Conservation (phyloP, 495 filamentous ascomycete genomes). For the Penicillium riverlandense region DNA sequence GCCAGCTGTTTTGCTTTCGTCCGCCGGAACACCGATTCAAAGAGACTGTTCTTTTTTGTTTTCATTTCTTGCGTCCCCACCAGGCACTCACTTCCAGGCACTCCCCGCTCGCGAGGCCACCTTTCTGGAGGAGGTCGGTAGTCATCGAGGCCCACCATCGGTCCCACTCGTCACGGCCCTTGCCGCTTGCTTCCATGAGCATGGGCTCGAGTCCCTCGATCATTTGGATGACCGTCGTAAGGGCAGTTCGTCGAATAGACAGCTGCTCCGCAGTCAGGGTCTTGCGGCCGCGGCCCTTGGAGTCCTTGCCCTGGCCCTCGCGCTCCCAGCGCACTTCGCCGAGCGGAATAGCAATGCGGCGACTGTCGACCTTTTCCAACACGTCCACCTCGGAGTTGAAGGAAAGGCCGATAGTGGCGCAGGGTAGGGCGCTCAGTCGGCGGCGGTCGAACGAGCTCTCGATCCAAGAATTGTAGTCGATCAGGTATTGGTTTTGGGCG, state of each 20-base stretch:
- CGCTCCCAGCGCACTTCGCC: slow-evolving; percentile 85
- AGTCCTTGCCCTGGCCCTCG: slow-evolving; percentile 41
- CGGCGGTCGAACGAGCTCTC: slow-evolving; percentile 66
- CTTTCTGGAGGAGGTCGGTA: slow-evolving; percentile 69
- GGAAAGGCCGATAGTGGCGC: slow-evolving; percentile 67
- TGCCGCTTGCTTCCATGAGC: slow-evolving; percentile 72
- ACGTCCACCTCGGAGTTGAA: slow-evolving; percentile 73
- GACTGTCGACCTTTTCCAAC: slow-evolving; percentile 61
- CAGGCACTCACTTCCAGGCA: slow-evolving; percentile 92
- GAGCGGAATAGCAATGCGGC: slow-evolving; percentile 77
- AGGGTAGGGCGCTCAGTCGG: slow-evolving; percentile 67
- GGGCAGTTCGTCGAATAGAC: slow-evolving; percentile 69
- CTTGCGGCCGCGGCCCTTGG: slow-evolving; percentile 29
- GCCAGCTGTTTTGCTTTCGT: slow-evolving; percentile 18
- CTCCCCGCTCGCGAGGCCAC: slow-evolving; percentile 75
- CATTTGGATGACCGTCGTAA: slow-evolving; percentile 76
- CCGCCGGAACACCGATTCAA: slow-evolving; percentile 20
- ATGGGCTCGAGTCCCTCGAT: slow-evolving; percentile 83
- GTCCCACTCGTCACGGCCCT: slow-evolving; percentile 89
- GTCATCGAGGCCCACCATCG: slow-evolving; percentile 84
- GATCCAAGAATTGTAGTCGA: slow-evolving; percentile 78
- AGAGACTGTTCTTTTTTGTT: neutral
- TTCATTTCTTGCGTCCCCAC: slow-evolving; percentile 70
- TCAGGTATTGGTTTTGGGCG: slow-evolving; percentile 73
- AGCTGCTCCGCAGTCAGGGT: slow-evolving; percentile 63